Base-by-base conservation (phyloP, 805 yeast genomes). In the Metschnikowia colocasiae region DNA sequence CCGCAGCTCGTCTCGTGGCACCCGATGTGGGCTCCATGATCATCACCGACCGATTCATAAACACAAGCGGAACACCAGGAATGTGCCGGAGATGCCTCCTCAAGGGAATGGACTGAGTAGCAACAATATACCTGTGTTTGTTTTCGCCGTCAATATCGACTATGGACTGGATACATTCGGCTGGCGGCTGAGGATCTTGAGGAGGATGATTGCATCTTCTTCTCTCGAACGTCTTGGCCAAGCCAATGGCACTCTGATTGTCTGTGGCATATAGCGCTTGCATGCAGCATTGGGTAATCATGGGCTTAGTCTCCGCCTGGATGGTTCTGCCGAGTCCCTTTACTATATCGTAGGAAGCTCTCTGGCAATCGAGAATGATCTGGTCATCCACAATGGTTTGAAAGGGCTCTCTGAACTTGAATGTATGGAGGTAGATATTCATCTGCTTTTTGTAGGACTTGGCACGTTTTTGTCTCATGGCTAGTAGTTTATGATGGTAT, bases 201-300 rank as follows among this genome's bases (percentile, higher is more conserved):
- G 82, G 82, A 4, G 81, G 73, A 67, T 94, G 99, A 50, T 86
- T 86, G 66, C 99, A 94, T 57, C 96, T 81, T 68, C 99, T 81
- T 68, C 97, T 82, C 67, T 94, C 99, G 56, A 85, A 85, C 2
- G 72, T 61, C 63, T 90, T 94, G 7, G 96, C 98, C 30, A 84
- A 58, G 26, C 79, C 85, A 40, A 94, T 87, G 1, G 95, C 96
- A 4, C 69, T 73, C 58, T 87, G 91, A 59, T 87, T 79, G 22
- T 79, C 78, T 4, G 85, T 74, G 38, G 76, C 75, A 64, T 94
- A 94, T 26, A 94, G 70, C 16, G 87, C 85, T 61, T 89, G 89
- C 76, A 94, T 88, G 58, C 96, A 87, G 63, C 99, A 94, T 65
- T 94, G 98, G 2, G 99, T 89, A 46, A 94, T 86, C 95, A 94